A percentile compares a stretch with the other conserved stretches of the same genome.
These are phyloP conservation scores for Corylus heterophylla DNA, from an alignment of 306 rosid species.

Conservation along the genomic window DNA sequence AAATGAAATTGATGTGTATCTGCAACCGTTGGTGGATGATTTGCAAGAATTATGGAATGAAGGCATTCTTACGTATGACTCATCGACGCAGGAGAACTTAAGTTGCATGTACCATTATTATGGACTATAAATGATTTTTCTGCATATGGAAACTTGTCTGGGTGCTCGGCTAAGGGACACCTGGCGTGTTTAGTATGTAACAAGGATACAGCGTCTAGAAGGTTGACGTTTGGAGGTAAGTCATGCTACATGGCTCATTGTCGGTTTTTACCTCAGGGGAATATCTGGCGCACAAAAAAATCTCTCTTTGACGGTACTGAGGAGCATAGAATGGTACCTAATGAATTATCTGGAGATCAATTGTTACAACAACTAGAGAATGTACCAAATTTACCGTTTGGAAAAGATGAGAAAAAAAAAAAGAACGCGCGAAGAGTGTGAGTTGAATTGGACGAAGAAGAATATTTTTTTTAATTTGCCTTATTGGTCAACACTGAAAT, in stretches of 20 bases:
- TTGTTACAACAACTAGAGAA: too few species aligned
- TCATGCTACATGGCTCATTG: background rate
- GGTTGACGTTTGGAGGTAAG: background rate
- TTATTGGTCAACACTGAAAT: too few species aligned
- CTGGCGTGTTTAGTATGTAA: background rate
- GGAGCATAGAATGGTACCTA: background rate
- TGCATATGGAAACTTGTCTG: background rate
- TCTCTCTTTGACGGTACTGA: too few species aligned
- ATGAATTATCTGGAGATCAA: background rate
- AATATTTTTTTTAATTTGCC: too few species aligned
- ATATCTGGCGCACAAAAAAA: background rate
- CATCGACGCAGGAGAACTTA: background rate
- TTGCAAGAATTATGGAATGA: too few species aligned
- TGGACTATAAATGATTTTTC: slow-evolving; percentile 22
- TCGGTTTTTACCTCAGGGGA: background rate
- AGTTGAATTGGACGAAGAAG: too few species aligned
- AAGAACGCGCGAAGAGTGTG: too few species aligned
- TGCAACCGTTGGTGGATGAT: too few species aligned
- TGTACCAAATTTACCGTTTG: too few species aligned
- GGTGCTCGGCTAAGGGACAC: background rate
- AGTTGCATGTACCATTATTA: background rate
- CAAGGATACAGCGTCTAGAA: background rate
- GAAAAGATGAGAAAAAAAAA: too few species aligned
- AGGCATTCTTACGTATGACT: background rate
- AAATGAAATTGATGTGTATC: too few species aligned